phyloP scores from a whole-genome alignment of 495 filamentous ascomycete genomes.

The Hypoxylon fragiforme region DNA sequence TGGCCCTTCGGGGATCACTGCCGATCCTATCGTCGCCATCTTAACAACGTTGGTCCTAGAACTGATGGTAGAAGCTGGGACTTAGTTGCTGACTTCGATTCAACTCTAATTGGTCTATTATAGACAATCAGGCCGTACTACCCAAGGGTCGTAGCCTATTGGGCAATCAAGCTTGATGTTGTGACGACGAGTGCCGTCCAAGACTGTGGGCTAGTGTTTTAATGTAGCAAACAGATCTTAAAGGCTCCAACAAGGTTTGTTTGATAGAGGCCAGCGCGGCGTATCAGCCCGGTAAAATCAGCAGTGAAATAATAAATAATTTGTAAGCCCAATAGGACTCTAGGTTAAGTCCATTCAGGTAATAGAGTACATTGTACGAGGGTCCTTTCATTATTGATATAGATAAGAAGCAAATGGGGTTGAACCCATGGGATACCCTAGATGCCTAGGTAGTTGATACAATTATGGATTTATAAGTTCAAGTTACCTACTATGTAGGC shows the following conservation, averaged over 20 bases:
- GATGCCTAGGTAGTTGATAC: background rate
- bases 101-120: background rate
- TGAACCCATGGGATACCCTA: conserved; percentile 10
- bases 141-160: background rate
- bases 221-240: background rate
- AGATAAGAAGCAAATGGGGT: conserved; percentile 15
- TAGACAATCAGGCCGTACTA: background rate
- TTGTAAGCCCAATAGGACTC: background rate
- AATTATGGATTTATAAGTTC: no score
- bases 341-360: background rate
- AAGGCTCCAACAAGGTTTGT: no score
- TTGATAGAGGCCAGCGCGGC: background rate
- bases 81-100: background rate
- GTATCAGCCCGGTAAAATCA: background rate
- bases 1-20: conserved; percentile 13
- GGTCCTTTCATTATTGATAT: conserved; percentile 1
- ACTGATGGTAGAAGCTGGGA: background rate
- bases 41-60: background rate
- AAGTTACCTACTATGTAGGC: no score
- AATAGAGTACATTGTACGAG: conserved; percentile 15
- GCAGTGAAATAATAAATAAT: conserved; percentile 13
- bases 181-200: background rate
- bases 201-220: background rate
- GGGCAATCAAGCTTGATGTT: background rate
- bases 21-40: conserved; percentile 21